Evolutionary conservation across 768 basidiomycete genomes (phyloP).

Genomic region (Tricholoma terreum): DNA sequence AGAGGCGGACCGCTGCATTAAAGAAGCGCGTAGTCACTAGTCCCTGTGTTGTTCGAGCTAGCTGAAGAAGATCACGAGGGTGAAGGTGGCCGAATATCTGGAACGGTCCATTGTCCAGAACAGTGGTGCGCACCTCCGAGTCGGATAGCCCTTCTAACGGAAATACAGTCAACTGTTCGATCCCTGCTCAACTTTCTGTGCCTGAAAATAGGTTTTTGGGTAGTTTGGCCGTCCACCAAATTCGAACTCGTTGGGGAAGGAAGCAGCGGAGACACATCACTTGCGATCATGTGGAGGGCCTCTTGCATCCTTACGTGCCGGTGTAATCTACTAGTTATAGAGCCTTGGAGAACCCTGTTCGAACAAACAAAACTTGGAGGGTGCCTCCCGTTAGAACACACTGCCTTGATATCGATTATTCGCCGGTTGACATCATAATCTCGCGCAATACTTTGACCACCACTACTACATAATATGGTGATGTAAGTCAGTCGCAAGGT

Average conservation of each 20-base stretch:
- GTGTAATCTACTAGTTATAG: too few species aligned
- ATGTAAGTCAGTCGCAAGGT: too few species aligned
- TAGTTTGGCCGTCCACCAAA: not conserved
- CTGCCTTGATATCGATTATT: too few species aligned
- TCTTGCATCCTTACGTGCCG: not conserved
- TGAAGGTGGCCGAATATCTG: slow-evolving; percentile 33
- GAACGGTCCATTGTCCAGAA: not conserved
- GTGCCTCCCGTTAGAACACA: too few species aligned
- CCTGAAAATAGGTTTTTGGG: not conserved
- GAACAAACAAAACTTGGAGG: too few species aligned
- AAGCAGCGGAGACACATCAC: not conserved
- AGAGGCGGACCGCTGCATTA: slow-evolving; percentile 23
- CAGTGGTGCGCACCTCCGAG: not conserved
- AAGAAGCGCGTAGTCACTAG: slow-evolving; percentile 29
- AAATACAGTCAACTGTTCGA: not conserved
- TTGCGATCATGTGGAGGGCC: not conserved
- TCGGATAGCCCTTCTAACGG: not conserved
- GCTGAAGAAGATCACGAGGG: slow-evolving; percentile 33
- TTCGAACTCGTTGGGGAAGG: not conserved
- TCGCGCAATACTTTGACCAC: too few species aligned
- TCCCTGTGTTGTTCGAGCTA: slow-evolving; percentile 35
- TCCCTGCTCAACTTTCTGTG: not conserved
- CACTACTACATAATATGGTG: too few species aligned
- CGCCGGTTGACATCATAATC: too few species aligned
- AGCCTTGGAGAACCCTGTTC: too few species aligned